phyloP scores from a whole-genome alignment of 176 grass and related monocot species.

The Hyparrhenia diplandra region DNA sequence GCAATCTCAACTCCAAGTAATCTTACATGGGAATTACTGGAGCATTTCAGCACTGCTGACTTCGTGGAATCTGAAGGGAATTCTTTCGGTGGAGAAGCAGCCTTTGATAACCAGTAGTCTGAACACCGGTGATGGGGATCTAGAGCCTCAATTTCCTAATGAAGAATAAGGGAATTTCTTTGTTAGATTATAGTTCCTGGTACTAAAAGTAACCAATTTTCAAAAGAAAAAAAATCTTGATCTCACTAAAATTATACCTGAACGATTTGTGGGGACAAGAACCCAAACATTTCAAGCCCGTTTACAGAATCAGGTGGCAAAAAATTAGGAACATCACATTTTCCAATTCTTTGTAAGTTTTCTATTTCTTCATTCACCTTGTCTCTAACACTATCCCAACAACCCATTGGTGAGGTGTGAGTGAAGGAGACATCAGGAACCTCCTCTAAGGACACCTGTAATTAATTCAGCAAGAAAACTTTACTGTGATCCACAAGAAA shows the following conservation, averaged over 20 bases:
- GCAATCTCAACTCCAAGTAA: slow-evolving; percentile 36
- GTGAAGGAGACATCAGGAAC: slow-evolving; percentile 50
- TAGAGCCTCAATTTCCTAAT: slow-evolving; percentile 65
- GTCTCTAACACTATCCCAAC: slow-evolving; percentile 62
- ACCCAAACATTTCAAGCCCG: slow-evolving; percentile 89
- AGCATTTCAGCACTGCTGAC: not conserved
- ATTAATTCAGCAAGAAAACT: slow-evolving; percentile 10
- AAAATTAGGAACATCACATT: slow-evolving; percentile 32
- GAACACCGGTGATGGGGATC: slow-evolving; percentile 57
- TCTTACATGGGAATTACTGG: slow-evolving; percentile 15
- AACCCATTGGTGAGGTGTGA: slow-evolving; percentile 42
- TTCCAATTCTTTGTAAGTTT: slow-evolving; percentile 34
- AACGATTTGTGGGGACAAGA: slow-evolving; percentile 55
- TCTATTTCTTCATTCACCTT: slow-evolving; percentile 61
- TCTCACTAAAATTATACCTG: slow-evolving; percentile 37
- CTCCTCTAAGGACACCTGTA: slow-evolving; percentile 52
- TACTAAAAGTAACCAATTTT: not conserved
- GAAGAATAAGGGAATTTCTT: slow-evolving; percentile 1
- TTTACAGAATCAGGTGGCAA: slow-evolving; percentile 35
- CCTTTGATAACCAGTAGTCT: slow-evolving; percentile 69
- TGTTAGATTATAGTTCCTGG: slow-evolving; percentile 9
- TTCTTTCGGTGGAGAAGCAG: slow-evolving; percentile 18
- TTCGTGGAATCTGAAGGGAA: not conserved
- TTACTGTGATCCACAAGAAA: slow-evolving; percentile 17
- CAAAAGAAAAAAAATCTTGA: not conserved